Percentiles rank a stretch among this genome's conserved stretches.
These are phyloP conservation scores for Colletotrichum costaricense DNA, from an alignment of 2,329 filamentous ascomycete species.

Conservation along the genomic window DNA sequence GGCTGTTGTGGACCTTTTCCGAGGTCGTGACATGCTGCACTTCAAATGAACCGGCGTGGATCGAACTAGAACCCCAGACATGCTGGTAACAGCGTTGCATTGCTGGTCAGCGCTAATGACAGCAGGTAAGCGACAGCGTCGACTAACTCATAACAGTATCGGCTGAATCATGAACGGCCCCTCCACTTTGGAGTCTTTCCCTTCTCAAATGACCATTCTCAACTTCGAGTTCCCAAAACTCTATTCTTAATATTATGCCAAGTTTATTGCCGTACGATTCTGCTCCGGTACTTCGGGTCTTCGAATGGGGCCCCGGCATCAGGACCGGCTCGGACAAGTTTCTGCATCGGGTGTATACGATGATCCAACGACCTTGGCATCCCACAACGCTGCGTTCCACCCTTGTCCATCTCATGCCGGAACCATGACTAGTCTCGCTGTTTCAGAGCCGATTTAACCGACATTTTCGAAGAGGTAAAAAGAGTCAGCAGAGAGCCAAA, in stretches of 20 bases:
- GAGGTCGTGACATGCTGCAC: not conserved
- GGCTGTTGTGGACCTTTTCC: not conserved
- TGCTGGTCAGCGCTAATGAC: conserved; percentile 18
- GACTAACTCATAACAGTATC: no score
- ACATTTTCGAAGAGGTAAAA: not conserved
- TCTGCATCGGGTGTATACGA: not conserved
- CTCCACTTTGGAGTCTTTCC: not conserved
- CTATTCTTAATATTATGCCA: not conserved
- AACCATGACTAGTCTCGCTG: not conserved
- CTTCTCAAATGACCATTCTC: not conserved
- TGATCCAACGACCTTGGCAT: not conserved
- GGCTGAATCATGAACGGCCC: not conserved
- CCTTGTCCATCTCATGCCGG: not conserved
- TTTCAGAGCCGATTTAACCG: not conserved
- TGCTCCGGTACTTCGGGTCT: not conserved
- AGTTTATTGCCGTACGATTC: not conserved
- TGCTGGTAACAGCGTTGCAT: not conserved
- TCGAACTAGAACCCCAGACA: not conserved
- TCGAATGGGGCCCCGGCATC: not conserved
- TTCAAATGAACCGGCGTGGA: not conserved
- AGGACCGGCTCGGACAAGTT: not conserved
- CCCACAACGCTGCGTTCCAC: not conserved
- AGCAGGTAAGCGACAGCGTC: not conserved
- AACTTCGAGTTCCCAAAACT: not conserved
- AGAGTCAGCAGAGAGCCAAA: not conserved